Base-by-base conservation (phyloP, 495 filamentous ascomycete genomes). In the Penicillium maclennaniae region DNA sequence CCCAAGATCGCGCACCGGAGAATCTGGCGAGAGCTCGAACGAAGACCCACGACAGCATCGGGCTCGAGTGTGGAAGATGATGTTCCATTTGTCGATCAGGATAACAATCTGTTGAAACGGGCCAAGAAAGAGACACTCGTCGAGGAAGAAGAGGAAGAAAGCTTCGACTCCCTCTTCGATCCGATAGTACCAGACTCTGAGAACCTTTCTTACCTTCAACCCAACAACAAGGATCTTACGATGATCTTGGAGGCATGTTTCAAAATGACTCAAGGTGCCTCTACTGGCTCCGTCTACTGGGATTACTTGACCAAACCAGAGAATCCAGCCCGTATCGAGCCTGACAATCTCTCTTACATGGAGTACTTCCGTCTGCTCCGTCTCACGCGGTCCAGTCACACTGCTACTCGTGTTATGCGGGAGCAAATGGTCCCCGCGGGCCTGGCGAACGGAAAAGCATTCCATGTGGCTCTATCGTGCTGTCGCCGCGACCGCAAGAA, bases 401-500 rank as follows among this genome's bases (percentile, higher is more conserved):
- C 76, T 44, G 69, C 81, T 0, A 73, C 83, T 37, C 65, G 75
- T 1, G 52, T 85, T 5, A 55, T 95, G n/a, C 62, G 68, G 7
- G 62, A 79, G n/a, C 66, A 76, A 45, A 62, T 77, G 49, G 20
- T 67, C 7, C 73, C 78, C 7, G 45, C 51, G 3, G 57, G 68
- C 6, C 34, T 72, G 25, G 48, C 78, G 17, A 67, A 65, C 16
- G 55, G 66, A 5, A 79, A 80, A 43, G 82, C 80, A 16, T 89
- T 92, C 69, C 81, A 83, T 44, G 80, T 89, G 36, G 89, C 85
- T 26, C 79, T 96, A 63, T 75, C 72, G 37, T 70, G 76, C 39
- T 95, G 90, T 63, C 70, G 74, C 17, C 75, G 86, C 38, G 89
- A 96, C 71, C 81, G 79, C 52, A 78, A 80, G 21, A 95, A 95